Percentiles rank a stretch among this genome's conserved stretches.
These are phyloP conservation scores for Lipomyces yamanashiensis DNA, from an alignment of 805 yeast species.

Conservation along the genomic window DNA sequence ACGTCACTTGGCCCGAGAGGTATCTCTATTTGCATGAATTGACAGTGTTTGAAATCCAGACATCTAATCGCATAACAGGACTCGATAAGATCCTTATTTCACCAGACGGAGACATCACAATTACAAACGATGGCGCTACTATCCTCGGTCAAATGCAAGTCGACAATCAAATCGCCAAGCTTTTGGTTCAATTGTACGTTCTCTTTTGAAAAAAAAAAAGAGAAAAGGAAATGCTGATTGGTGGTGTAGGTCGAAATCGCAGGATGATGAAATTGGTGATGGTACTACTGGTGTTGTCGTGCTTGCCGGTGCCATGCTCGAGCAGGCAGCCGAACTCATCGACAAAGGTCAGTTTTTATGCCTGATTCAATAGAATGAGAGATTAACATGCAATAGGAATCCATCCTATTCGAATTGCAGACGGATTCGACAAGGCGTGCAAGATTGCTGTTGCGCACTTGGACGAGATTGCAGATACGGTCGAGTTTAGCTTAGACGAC, in stretches of 20 bases:
- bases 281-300: slow-evolving; percentile 99
- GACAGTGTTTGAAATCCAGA: neutral
- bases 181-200: slow-evolving; percentile 79
- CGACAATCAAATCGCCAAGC: slow-evolving; percentile 93
- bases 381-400: slow-evolving; percentile 60
- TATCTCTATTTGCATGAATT: neutral
- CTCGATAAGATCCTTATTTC: slow-evolving; percentile 91
- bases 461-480: slow-evolving; percentile 73
- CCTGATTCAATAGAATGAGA: neutral
- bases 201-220: neutral
- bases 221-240: neutral
- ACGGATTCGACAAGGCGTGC: slow-evolving; percentile 97
- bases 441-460: slow-evolving; percentile 81
- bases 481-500: slow-evolving; percentile 56
- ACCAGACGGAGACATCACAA: slow-evolving; percentile 97
- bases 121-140: slow-evolving; percentile 98
- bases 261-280: slow-evolving; percentile 98
- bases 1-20: slow-evolving; percentile 96
- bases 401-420: slow-evolving; percentile 95
- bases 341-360: slow-evolving; percentile 56
- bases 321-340: slow-evolving; percentile 90
- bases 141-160: slow-evolving; percentile 94
- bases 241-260: slow-evolving; percentile 63
- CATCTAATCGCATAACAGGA: slow-evolving; percentile 46
- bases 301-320: slow-evolving; percentile 89